Base-by-base conservation (phyloP, 23 red algal genomes). In the Gracilaria vermiculophylla region DNA sequence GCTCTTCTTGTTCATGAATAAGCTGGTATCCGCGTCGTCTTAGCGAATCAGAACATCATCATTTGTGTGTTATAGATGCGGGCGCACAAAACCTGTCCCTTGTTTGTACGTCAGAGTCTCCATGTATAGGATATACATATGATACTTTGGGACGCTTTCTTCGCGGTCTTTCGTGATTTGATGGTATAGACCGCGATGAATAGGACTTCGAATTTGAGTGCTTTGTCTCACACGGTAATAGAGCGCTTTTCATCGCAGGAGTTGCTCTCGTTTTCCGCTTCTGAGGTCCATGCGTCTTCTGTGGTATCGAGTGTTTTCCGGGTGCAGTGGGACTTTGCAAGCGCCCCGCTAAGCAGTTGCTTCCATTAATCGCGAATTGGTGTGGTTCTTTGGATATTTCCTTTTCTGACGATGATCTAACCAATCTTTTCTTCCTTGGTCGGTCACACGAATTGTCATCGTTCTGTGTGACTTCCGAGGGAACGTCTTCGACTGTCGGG, bases 61-160 rank as follows among this genome's bases (percentile, higher is more conserved):
- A 48, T 28, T 73, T 73, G 8, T 47, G 39, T 48, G 67, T 40
- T 73, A 45, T 73, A 12, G 37, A 17, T 6, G 12, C 7, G 24
- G 37, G 67, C n/a, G 35, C 21, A 14, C 6, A 70, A 23, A 70
- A 34, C 33, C 25, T 73, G 20, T 73, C 67, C 47, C 67, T 73
- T 48, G 67, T 73, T 73, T 73, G 67, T 1, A 73, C 67, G 47
- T 73, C 67, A 28, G 39, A 45, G 47, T 73, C 67, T 24, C 40
- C 67, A 13, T 44, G 15, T 47, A 73, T 20, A 9, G 67, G 67
- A 48, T 73, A 73, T 5, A 73, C 40, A 36, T 73, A 73, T 1
- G 67, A 73, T 2, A 73, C 67, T n/a, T 73, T 42, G 31, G 67
- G 67, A 73, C 3, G 39, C 7, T 73, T 73, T 73, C 67, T 47